Evolutionary conservation across 2,329 filamentous ascomycete species (phyloP).

Genomic region (Fusarium protoensiforme): DNA sequence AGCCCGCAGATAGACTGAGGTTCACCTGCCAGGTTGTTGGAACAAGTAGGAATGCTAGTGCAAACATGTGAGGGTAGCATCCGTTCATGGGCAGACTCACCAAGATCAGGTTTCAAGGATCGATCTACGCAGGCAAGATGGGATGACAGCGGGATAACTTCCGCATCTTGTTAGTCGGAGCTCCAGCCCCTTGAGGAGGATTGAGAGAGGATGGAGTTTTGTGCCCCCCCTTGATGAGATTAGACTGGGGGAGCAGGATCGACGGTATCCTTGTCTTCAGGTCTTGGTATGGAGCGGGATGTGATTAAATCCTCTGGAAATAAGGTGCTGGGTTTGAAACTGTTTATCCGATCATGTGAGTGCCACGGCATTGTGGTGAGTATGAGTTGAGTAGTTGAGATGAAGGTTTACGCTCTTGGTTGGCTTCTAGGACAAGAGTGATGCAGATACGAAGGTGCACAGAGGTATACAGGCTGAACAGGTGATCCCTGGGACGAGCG

Average conservation of each 20-base stretch:
- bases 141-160: slow-evolving; percentile 36
- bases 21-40: neutral
- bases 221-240: slow-evolving; percentile 19
- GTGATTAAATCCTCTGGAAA: neutral
- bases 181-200: slow-evolving; percentile 8
- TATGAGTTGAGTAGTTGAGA: neutral
- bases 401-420: neutral
- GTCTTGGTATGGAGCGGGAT: slow-evolving; percentile 1
- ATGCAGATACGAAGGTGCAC: neutral
- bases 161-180: slow-evolving; percentile 8
- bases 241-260: slow-evolving; percentile 28
- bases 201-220: neutral
- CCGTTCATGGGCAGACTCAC: neutral
- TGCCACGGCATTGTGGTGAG: neutral
- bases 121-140: slow-evolving; percentile 9
- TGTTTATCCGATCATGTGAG: neutral
- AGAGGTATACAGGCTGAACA: slow-evolving; percentile 10
- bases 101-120: neutral
- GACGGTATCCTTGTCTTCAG: slow-evolving; percentile 26
- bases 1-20: neutral
- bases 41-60: neutral
- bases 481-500: slow-evolving; percentile 11
- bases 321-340: neutral
- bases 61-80: neutral
- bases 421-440: neutral